Base-by-base conservation (phyloP, 768 basidiomycete species). In the Rhodosporidiobolus sp. region DNA sequence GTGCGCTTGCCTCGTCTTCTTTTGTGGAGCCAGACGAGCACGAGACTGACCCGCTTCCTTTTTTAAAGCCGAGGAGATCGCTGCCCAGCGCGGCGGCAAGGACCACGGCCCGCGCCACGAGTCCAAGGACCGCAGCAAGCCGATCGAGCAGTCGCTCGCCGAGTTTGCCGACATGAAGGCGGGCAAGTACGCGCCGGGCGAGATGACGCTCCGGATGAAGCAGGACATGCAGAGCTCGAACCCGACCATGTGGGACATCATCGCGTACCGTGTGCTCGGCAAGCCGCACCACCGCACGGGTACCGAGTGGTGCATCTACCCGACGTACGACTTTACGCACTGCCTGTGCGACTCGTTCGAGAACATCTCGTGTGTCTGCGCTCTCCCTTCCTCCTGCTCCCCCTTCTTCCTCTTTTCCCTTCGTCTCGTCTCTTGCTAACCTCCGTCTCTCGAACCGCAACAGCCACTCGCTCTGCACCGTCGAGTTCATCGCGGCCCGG, bases 191-290 rank as follows among this genome's bases (percentile, higher is more conserved):
- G 85, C 87, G 63, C 93, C 93, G 63, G 94, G 95, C 77, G 90
- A 94, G 81, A 94, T 92, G 49, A 91, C 90, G 74, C 82, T 99
- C 60, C 88, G 96, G 49, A 98, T 99, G 96, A 99, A 99, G 83
- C 92, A 94, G 83, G 92, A 98, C 80, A 50, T 69, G 63, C 85
- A 87, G 57, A 91, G 92, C 71, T 89, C 90, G 20, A 99, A 98
- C 81, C 95, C 95, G 19, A 93, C 94, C 82, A 97, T 99, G 96
- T 99, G 96, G 96, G 96, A 99, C 83, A 82, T 96, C 65, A 91
- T 96, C 48, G 95, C 95, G 12, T 99, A 98, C 80, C 89, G 96
- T 35, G 92, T 98, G 24, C 85, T 97, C 64, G 86, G 90, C 62
- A 87, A 92, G 3, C 88, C 90, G 43, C 96, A 99, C 81, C 95